These are phyloP conservation scores for Fusarium sp. DNA, from an alignment of 2,329 filamentous ascomycete species.

Conservation along the genomic window DNA sequence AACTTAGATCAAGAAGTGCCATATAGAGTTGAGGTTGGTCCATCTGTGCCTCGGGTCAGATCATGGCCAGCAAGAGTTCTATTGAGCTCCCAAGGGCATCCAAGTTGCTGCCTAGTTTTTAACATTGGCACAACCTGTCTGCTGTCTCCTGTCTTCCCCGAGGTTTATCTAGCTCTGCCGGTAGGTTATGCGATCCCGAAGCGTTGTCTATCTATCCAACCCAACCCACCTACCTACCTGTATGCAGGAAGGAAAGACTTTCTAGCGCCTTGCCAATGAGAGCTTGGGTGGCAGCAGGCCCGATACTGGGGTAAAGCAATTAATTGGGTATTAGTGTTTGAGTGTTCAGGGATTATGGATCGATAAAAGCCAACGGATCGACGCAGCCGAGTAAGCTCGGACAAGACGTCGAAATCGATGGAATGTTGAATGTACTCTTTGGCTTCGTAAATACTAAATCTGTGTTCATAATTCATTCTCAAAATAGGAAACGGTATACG, in stretches of 20 bases:
- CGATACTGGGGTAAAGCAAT: conserved; percentile 32
- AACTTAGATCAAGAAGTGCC: conserved; percentile 11
- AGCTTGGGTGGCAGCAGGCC: conserved; percentile 24
- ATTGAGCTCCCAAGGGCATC: not conserved
- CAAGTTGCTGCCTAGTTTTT: conserved; percentile 1
- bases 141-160: not conserved
- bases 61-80: conserved; percentile 26
- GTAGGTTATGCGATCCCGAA: not conserved
- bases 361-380: conserved; percentile 8
- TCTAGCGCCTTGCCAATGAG: conserved; percentile 21
- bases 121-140: not conserved
- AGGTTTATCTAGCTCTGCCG: not conserved
- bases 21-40: conserved; percentile 15
- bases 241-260: conserved; percentile 25
- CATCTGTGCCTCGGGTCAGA: conserved; percentile 15
- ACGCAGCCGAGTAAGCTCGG: conserved; percentile 1
- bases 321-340: conserved; percentile 22
- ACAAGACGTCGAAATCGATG: conserved; percentile 7
- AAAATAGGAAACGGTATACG: not conserved
- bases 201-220: not conserved
- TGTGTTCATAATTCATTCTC: conserved; percentile 2
- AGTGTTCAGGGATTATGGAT: conserved; percentile 22
- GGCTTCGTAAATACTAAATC: conserved; percentile 5
- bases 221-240: too few relatives aligned
- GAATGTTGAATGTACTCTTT: not conserved